Base-by-base conservation (phyloP, 164 flowering plant genomes). In the Vitis cinerea region DNA sequence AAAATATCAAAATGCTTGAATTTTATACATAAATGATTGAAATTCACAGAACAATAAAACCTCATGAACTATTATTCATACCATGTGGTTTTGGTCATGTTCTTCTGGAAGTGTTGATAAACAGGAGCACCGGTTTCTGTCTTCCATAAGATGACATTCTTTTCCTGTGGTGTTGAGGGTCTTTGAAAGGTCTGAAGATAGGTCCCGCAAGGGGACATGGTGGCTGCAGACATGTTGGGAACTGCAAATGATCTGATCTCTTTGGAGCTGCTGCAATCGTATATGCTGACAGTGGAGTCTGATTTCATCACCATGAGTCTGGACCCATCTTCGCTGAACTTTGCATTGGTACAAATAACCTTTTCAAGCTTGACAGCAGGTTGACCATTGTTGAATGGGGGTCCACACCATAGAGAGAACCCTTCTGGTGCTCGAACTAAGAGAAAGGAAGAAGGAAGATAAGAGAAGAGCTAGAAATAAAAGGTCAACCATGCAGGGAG, bases 181-280 rank as follows among this genome's bases (percentile, higher is more conserved):
- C 90, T 95, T 74, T 93, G 95, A 67, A 92, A 96, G 37, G 97
- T 96, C 75, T 88, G 98, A 49, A 96, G 82, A 78, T 84, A 96
- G 62, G 91, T 90, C 68, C 97, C 98, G 68, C 85, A 63, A 0
- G 98, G 98, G 19, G 98, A 93, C 71, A 96, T 66, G 4, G 80
- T 60, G 12, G 97, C 94, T 13, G 95, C 90, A 72, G 78, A 67
- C 62, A 89, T 63, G 72, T 85, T 83, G 30, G 95, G 85, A 13
- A 92, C 68, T 71, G 81, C 77, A 71, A 96, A 83, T 63, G 89
- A 80, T 60, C 82, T 84, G 19, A 90, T 82, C 79, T 90, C 94
- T 30, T 73, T 68, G 68, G 65, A 82, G 66, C 59, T 81, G 15
- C 51, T 64, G 71, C 84, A 81, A 27, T 93, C 89, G 72, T 85